Conservation (phyloP, 208 protist genomes). For the Leishmania turanica region DNA sequence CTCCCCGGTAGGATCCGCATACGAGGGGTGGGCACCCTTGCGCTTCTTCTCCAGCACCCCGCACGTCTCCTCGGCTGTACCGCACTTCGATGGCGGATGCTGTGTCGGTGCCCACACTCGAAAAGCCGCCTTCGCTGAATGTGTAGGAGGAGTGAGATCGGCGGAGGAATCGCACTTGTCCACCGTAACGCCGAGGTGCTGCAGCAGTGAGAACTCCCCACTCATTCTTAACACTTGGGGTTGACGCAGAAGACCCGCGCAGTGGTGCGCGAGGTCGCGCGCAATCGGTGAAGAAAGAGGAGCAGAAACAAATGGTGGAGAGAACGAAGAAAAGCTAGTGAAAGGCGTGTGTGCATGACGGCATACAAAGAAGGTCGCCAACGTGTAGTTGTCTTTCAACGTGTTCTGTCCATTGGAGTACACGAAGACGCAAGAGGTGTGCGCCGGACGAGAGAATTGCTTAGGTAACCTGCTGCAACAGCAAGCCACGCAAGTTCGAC, state of each 20-base stretch:
- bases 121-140: constrained; percentile 14
- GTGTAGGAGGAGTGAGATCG: neutral
- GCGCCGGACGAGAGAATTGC: neutral
- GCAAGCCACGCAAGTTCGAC: neutral
- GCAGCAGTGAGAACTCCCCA: constrained; percentile 61
- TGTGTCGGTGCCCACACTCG: constrained; percentile 59
- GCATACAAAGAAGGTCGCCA: too few species aligned
- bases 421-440: neutral
- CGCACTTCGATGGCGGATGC: constrained; percentile 32
- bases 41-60: neutral
- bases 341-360: neutral
- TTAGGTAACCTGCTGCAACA: neutral
- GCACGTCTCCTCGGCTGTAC: neutral
- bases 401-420: neutral
- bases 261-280: neutral
- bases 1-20: constrained; percentile 63
- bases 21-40: constrained; percentile 1
- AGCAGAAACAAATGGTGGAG: neutral
- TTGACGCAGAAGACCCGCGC: neutral
- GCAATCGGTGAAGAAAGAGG: neutral
- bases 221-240: constrained; percentile 27
- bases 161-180: constrained; percentile 9
- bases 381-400: neutral
- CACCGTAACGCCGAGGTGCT: constrained; percentile 57
- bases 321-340: neutral